Evolutionary conservation across 176 grass and related monocot species (phyloP).

Genomic region (Thalia dealbata): DNA sequence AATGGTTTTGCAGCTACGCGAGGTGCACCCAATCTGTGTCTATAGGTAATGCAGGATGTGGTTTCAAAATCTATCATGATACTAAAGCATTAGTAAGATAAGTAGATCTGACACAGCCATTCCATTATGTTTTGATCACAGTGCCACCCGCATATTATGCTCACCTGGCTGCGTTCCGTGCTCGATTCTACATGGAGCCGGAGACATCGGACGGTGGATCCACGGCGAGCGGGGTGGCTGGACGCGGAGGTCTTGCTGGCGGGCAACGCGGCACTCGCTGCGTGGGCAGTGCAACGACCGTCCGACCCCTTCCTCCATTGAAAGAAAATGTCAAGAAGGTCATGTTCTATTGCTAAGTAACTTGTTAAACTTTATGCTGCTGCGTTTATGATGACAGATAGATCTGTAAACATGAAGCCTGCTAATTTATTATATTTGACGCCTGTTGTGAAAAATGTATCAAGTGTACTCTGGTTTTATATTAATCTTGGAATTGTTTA

Average conservation of each 20-base stretch:
- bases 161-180: constrained; percentile 9
- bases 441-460: too few species aligned
- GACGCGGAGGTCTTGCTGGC: constrained; percentile 19
- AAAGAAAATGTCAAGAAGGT: constrained; percentile 83
- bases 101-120: not conserved
- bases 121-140: not conserved
- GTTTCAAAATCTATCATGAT: not conserved
- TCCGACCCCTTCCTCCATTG: constrained; percentile 63
- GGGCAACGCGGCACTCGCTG: constrained; percentile 26
- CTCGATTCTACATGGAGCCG: constrained; percentile 2
- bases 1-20: constrained; percentile 8
- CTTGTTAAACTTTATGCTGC: too few species aligned
- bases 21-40: constrained; percentile 14
- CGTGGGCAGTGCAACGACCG: constrained; percentile 18
- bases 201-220: constrained; percentile 23
- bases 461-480: too few species aligned
- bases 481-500: too few species aligned
- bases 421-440: too few species aligned
- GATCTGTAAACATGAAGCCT: too few species aligned
- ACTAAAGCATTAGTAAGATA: not conserved
- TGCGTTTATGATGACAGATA: too few species aligned
- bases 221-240: constrained; percentile 22
- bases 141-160: constrained; percentile 6
- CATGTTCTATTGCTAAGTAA: constrained; percentile 85
- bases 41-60: not conserved